Conservation (phyloP, 2,329 filamentous ascomycete species). For the Uncinocarpus reesii region DNA sequence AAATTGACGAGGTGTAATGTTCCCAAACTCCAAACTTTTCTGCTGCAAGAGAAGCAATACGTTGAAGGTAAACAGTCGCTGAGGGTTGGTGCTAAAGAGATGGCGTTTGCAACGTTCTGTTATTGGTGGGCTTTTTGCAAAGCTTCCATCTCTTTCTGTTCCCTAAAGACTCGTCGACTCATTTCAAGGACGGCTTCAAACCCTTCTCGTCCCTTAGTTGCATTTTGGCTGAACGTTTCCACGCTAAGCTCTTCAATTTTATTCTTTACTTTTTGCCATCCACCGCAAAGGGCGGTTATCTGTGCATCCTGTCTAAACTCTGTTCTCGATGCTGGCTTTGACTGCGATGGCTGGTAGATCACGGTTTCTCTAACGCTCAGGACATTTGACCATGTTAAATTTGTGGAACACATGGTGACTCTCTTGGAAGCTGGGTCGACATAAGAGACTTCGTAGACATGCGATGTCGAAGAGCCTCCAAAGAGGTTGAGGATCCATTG, state of each 20-base stretch:
- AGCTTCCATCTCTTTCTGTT: conserved; percentile 62
- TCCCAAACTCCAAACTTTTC: conserved; percentile 9
- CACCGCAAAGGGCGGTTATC: conserved; percentile 87
- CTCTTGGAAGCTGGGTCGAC: conserved; percentile 74
- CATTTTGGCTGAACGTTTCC: conserved; percentile 83
- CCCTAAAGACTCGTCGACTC: conserved; percentile 80
- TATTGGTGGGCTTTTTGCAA: conserved; percentile 1
- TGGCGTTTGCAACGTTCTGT: neutral
- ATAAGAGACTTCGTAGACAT: conserved; percentile 92
- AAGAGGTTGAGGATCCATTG: conserved; percentile 61
- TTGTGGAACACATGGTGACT: conserved; percentile 93
- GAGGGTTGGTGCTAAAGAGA: neutral
- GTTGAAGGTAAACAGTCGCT: neutral
- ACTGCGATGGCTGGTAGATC: conserved; percentile 58
- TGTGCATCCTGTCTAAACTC: conserved; percentile 81
- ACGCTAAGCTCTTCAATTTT: conserved; percentile 89
- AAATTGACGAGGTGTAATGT: neutral
- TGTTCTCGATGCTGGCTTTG: conserved; percentile 49
- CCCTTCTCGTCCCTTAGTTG: conserved; percentile 77
- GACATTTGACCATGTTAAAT: conserved; percentile 85
- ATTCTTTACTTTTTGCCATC: conserved; percentile 95
- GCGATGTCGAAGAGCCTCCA: conserved; percentile 67
- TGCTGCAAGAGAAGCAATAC: neutral
- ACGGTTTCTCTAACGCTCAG: conserved; percentile 90
- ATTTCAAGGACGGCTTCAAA: conserved; percentile 93